Evolutionary conservation across 2,329 filamentous ascomycete species (phyloP).

Genomic region (Aspergillus fumigatus): DNA sequence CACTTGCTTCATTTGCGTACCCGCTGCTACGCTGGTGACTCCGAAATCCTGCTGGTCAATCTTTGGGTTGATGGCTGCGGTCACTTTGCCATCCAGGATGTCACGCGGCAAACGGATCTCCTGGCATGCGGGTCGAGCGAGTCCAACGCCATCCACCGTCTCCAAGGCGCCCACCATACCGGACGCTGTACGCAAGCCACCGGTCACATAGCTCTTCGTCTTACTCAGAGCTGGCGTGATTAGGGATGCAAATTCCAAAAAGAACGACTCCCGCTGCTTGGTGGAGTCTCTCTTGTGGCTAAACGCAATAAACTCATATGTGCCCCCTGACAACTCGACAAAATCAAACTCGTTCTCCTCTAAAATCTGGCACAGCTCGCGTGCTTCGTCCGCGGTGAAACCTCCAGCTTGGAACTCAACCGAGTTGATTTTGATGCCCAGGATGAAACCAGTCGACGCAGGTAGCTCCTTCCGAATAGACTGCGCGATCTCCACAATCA

Average conservation of each 20-base stretch:
- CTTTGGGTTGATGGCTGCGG: conserved; percentile 46
- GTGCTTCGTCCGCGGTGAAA: conserved; percentile 47
- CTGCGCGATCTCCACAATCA: conserved; percentile 53
- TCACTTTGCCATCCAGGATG: conserved; percentile 34
- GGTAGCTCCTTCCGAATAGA: conserved; percentile 19
- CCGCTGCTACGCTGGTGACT: conserved; percentile 43
- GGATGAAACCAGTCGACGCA: conserved; percentile 33
- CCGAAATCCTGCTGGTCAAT: conserved; percentile 52
- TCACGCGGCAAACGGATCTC: conserved; percentile 40
- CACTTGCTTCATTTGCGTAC: conserved; percentile 50
- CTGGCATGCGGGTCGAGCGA: conserved; percentile 51
- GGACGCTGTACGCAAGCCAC: conserved; percentile 51
- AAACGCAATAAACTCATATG: conserved; percentile 53
- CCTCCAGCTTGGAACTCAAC: conserved; percentile 51
- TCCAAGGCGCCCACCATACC: conserved; percentile 58
- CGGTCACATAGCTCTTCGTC: conserved; percentile 57
- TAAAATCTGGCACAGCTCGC: conserved; percentile 35
- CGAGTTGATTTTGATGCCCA: conserved; percentile 58
- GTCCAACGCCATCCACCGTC: conserved; percentile 56
- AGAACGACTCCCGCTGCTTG: conserved; percentile 55
- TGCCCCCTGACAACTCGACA: conserved; percentile 58
- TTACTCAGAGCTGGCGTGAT: conserved; percentile 47
- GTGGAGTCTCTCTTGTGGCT: conserved; percentile 51
- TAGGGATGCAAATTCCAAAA: conserved; percentile 55
- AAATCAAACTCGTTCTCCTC: conserved; percentile 37